phyloP scores from a whole-genome alignment of 768 basidiomycete species.

The Panaeolus papilionaceus region DNA sequence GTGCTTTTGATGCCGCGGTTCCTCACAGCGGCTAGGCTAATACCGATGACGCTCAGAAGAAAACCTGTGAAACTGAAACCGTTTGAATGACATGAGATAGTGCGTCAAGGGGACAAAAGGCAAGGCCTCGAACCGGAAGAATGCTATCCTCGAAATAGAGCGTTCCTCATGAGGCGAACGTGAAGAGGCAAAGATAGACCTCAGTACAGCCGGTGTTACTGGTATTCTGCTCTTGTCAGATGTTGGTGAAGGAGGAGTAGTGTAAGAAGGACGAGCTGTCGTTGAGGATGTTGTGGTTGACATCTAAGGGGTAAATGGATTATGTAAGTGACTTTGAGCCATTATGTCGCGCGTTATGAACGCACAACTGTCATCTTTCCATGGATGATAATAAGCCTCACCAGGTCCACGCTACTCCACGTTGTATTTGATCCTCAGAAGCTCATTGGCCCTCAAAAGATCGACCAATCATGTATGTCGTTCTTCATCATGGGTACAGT shows the following conservation, averaged over 20 bases:
- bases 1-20: constrained; percentile 71
- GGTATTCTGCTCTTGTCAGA: constrained; percentile 70
- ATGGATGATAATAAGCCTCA: constrained; percentile 3
- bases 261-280: constrained; percentile 33
- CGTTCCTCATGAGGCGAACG: constrained; percentile 83
- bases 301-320: constrained; percentile 37
- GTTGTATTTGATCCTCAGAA: constrained; percentile 14
- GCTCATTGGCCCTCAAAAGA: not conserved
- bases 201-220: constrained; percentile 81
- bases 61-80: constrained; percentile 77
- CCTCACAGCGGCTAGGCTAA: constrained; percentile 76
- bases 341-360: not conserved
- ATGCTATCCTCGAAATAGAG: constrained; percentile 83
- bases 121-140: constrained; percentile 68
- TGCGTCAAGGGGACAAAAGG: constrained; percentile 10
- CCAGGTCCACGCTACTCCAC: constrained; percentile 11
- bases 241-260: constrained; percentile 35
- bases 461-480: constrained; percentile 21
- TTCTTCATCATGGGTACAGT: constrained; percentile 21
- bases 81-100: constrained; percentile 14
- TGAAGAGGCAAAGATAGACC: constrained; percentile 88
- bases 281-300: constrained; percentile 59
- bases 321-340: constrained; percentile 21
- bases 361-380: not conserved
- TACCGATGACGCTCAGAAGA: constrained; percentile 80